Evolutionary conservation across 1,139 yeast species (phyloP).

Genomic region (Cylindricascospora bacillispora): DNA sequence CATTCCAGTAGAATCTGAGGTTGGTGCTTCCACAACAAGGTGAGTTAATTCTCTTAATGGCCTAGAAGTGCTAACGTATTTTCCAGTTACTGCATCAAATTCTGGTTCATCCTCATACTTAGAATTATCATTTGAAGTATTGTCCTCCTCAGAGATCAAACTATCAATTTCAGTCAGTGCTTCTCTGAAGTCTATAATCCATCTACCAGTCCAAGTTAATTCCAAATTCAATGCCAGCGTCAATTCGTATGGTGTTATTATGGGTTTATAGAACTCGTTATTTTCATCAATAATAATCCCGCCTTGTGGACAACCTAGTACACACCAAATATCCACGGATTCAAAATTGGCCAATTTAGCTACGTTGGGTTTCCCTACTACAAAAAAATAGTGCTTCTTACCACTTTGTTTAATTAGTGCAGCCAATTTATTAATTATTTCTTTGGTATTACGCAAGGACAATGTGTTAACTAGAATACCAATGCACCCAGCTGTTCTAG

Average conservation of each 20-base stretch:
- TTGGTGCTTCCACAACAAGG: slow-evolving; percentile 36
- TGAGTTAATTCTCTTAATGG: slow-evolving; percentile 65
- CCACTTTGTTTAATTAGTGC: slow-evolving; percentile 58
- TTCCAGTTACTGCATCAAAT: slow-evolving; percentile 84
- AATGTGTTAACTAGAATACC: slow-evolving; percentile 86
- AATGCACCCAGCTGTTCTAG: slow-evolving; percentile 81
- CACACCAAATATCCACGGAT: slow-evolving; percentile 83
- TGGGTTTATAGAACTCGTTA: slow-evolving; percentile 78
- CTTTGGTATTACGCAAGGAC: slow-evolving; percentile 60
- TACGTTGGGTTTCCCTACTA: slow-evolving; percentile 97
- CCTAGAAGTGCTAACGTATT: slow-evolving; percentile 48
- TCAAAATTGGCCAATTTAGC: slow-evolving; percentile 95
- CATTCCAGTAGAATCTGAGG: slow-evolving; percentile 3
- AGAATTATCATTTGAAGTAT: slow-evolving; percentile 15
- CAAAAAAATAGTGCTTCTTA: slow-evolving; percentile 85
- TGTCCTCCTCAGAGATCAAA: slow-evolving; percentile 20
- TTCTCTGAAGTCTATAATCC: slow-evolving; percentile 72
- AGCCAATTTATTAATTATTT: slow-evolving; percentile 46
- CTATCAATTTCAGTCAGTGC: slow-evolving; percentile 24
- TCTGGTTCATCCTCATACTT: slow-evolving; percentile 62
- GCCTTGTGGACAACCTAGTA: slow-evolving; percentile 88
- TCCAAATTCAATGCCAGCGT: slow-evolving; percentile 65
- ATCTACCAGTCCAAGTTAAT: slow-evolving; percentile 79
- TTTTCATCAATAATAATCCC: slow-evolving; percentile 73
- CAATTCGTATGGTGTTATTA: slow-evolving; percentile 86